Base-by-base conservation (phyloP, 2,329 filamentous ascomycete species). In the Penicillium sp. region DNA sequence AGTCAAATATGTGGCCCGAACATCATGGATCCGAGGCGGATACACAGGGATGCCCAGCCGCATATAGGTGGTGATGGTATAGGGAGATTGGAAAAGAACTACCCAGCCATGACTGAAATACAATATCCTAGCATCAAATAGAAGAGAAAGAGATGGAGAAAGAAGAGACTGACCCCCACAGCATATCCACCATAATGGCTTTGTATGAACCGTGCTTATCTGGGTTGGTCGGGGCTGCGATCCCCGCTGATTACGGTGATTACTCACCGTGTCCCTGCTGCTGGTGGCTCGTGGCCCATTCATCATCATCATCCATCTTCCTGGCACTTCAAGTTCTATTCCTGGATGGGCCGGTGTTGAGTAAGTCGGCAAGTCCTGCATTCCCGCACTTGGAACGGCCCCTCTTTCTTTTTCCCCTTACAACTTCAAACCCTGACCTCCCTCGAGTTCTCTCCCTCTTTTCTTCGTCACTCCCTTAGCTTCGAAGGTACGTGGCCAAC, bases 401-500 rank as follows among this genome's bases (percentile, higher is more conserved):
- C 50, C 51, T 45, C 35, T 40, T 43, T 46, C 46, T 56, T 58
- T 54, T 55, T 53, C 53, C 53, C 45, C 48, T 45, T 55, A 45
- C 52, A 47, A 50, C 47, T 46, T 51, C 41, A 46, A 54, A 39
- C 36, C 45, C 46, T 43, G 51, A 51, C 48, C 49, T 53, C 51
- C 51, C 48, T 51, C 55, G 48, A 52, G 55, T 52, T 46, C 40
- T 30, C 51, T 50, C 53, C 53, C 56, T 57, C 50, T 53, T 51
- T 61, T 64, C 59, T 53, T 59, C 56, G 65, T 69, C 65, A 61
- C 56, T 69, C 66, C 54, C 65, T 69, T 56, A 53, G 56, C 62
- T 57, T 57, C 62, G 61, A 68, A 65, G 64, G 68, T 71, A 66
- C 51, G 65, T 53, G 31, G 30, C 55, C 16, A 40, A 48, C 18